Evolutionary conservation across 169 alveolate species (phyloP).

Genomic region (Cryptosporidium tyzzeri): DNA sequence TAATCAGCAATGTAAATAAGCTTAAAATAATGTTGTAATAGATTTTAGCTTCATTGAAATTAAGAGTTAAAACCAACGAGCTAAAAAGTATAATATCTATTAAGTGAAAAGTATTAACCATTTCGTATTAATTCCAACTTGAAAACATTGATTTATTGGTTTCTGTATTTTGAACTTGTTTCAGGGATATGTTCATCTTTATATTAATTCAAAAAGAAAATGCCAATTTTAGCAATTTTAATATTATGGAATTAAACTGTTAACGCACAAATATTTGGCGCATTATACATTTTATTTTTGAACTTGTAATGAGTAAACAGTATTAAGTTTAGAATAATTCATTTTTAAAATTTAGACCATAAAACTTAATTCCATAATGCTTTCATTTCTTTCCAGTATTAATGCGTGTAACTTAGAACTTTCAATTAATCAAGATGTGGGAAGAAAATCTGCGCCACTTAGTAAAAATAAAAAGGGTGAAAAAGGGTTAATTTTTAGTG

Average conservation of each 20-base stretch:
- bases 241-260: not conserved
- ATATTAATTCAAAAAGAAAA: not conserved
- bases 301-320: not conserved
- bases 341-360: not conserved
- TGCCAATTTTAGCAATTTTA: not conserved
- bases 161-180: not conserved
- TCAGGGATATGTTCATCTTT: conserved; percentile 3
- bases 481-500: conserved; percentile 87
- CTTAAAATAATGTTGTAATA: not conserved
- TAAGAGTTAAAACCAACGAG: not conserved
- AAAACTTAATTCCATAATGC: conserved; percentile 22
- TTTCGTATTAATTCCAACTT: not conserved
- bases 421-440: conserved; percentile 65
- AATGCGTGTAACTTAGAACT: conserved; percentile 70
- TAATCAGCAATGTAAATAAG: not conserved
- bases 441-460: conserved; percentile 70
- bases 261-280: conserved; percentile 22
- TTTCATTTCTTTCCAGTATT: conserved; percentile 59
- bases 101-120: conserved; percentile 16
- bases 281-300: not conserved
- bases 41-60: not conserved
- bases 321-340: not conserved
- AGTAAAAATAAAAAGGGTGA: conserved; percentile 83
- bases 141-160: not conserved
- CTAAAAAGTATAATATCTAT: conserved; percentile 21